Conservation (phyloP, 2,329 filamentous ascomycete species). For the Neonectria hederae region DNA sequence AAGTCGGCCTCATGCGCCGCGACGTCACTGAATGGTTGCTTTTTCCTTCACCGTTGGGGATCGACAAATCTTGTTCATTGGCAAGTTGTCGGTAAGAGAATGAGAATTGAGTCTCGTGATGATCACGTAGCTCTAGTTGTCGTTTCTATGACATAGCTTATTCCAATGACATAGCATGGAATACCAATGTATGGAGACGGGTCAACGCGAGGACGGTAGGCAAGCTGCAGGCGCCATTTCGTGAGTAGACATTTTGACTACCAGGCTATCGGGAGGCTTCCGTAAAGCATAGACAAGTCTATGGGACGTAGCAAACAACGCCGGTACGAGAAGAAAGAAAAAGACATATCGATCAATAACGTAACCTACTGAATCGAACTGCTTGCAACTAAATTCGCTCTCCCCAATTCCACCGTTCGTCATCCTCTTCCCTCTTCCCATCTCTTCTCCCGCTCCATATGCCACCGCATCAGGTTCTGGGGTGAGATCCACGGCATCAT, state of each 20-base stretch:
- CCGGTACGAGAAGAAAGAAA: conserved; percentile 20
- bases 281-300: not conserved
- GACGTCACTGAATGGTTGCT: conserved; percentile 26
- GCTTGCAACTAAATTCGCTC: conserved; percentile 41
- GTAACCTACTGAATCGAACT: conserved; percentile 45
- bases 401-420: conserved; percentile 11
- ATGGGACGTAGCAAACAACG: conserved; percentile 9
- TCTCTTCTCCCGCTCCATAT: conserved; percentile 19
- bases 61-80: conserved; percentile 29
- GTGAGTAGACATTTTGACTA: not conserved
- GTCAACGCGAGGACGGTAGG: not conserved
- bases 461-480: conserved; percentile 26
- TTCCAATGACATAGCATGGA: too few relatives aligned
- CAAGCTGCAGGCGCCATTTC: not conserved
- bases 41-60: conserved; percentile 30
- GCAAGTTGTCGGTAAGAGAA: not conserved
- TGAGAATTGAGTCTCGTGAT: not conserved
- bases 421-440: conserved; percentile 12
- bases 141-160: not conserved
- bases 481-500: conserved; percentile 25
- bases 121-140: not conserved
- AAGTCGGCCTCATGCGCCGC: conserved; percentile 11
- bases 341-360: conserved; percentile 42
- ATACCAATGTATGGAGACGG: not conserved
- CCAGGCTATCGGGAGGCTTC: not conserved